A percentile compares a stretch with the other conserved stretches of the same genome.
These are phyloP conservation scores for Poterioochromonas sp. DNA, from an alignment of 352 stramenopile genomes.

Conservation along the genomic window DNA sequence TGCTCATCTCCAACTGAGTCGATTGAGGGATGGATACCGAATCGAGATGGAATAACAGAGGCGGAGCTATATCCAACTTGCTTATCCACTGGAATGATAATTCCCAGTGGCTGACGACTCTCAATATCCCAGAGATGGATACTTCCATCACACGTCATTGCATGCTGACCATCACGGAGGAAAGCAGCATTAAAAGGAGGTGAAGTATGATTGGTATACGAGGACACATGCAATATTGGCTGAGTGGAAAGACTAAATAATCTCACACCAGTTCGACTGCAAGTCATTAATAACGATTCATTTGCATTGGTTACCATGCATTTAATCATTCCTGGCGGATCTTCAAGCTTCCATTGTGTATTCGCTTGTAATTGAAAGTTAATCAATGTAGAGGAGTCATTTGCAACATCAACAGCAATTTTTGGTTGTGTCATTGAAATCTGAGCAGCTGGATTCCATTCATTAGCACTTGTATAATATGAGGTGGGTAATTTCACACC, in stretches of 20 bases:
- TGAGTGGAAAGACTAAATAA: constrained; percentile 3
- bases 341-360: constrained; percentile 4
- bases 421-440: constrained; percentile 22
- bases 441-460: constrained; percentile 25
- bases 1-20: constrained; percentile 13
- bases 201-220: constrained; percentile 9
- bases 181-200: not conserved
- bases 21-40: not conserved
- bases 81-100: not conserved
- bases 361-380: not conserved
- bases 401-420: constrained; percentile 6
- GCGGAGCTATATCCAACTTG: not conserved
- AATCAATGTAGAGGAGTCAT: not conserved
- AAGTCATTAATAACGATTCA: constrained; percentile 27
- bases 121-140: constrained; percentile 31
- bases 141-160: not conserved
- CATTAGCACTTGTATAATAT: not conserved
- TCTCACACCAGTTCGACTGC: not conserved
- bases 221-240: not conserved
- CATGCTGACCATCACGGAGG: not conserved
- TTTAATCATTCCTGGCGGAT: not conserved
- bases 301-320: constrained; percentile 9
- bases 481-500: not conserved
- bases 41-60: not conserved
- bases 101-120: not conserved